Percentiles rank a stretch among this genome's conserved stretches.
Conservation (phyloP, 176 grass and related monocot genomes). For the sorghum (Sorghum bicolor) region Sorghum_bicolor_NCBIv3 NC_012873.2:16361501-16362000, state of each 20-base stretch:
- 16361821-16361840: background rate
- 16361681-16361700: background rate
- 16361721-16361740: background rate
- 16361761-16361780: background rate
- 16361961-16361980: conserved; percentile 97
- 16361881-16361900: conserved; percentile 5
- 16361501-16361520: background rate
- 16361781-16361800: conserved; percentile 18
- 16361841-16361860: background rate
- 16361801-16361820: conserved; percentile 6
- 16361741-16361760: background rate
- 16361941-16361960: conserved; percentile 44
- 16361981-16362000: conserved; percentile 99
- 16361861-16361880: background rate
- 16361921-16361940: background rate
- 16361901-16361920: background rate
- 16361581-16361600: background rate
- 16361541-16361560: background rate
- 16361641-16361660: background rate
- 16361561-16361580: background rate
- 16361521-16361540: background rate
- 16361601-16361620: background rate
- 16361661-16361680: conserved; percentile 1
- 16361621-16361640: background rate
- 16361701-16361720: background rate